phyloP scores from a whole-genome alignment of 495 filamentous ascomycete species.

The Cryomyces minteri region DNA sequence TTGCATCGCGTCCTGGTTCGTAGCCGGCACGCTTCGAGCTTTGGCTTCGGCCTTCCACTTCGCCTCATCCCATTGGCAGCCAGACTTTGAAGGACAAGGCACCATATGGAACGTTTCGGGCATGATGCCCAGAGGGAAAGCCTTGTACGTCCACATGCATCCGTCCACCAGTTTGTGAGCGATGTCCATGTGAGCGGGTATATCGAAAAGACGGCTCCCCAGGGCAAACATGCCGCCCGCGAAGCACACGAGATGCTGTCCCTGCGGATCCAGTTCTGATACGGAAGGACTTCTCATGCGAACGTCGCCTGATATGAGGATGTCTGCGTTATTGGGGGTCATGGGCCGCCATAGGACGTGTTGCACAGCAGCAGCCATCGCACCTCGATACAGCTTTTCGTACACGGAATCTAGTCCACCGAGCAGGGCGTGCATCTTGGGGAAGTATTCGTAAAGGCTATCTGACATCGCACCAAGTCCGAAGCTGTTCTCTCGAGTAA shows the following conservation, averaged over 20 bases:
- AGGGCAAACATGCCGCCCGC: conserved; percentile 38
- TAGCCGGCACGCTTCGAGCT: too few relatives aligned
- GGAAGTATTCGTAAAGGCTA: conserved; percentile 22
- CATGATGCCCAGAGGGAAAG: conserved; percentile 57
- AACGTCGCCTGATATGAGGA: conserved; percentile 18
- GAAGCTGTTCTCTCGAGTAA: conserved; percentile 21
- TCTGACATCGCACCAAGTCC: conserved; percentile 21
- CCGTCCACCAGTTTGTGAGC: conserved; percentile 60
- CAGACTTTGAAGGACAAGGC: conserved; percentile 25
- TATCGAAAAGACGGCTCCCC: conserved; percentile 38
- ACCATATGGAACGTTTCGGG: conserved; percentile 36
- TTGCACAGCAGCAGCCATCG: conserved; percentile 16
- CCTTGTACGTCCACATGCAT: conserved; percentile 85
- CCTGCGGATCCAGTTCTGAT: conserved; percentile 18
- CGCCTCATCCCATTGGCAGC: conserved; percentile 37
- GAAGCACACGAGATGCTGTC: conserved; percentile 43
- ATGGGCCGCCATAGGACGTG: conserved; percentile 21
- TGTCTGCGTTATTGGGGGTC: conserved; percentile 16
- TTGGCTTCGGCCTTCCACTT: conserved; percentile 23
- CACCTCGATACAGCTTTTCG: conserved; percentile 15
- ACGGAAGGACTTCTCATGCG: conserved; percentile 2
- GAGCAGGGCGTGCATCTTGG: conserved; percentile 29
- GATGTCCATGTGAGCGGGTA: conserved; percentile 31
- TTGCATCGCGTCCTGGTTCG: too few relatives aligned
- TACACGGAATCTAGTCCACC: conserved; percentile 14